Evolutionary conservation across 805 yeast species (phyloP).

Genomic region (Lachancea thermotolerans): DNA sequence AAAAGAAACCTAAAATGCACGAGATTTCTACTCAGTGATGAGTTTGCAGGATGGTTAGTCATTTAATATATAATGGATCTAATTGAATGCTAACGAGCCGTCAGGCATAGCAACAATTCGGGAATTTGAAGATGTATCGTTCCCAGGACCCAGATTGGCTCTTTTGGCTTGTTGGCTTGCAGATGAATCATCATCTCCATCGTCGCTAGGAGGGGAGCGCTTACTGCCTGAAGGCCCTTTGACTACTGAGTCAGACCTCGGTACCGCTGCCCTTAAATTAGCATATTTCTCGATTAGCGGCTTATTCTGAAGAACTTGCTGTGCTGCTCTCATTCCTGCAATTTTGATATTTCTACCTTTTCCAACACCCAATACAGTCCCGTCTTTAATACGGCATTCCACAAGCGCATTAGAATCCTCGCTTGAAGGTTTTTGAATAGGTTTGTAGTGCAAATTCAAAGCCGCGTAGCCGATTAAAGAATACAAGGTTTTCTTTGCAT

Average conservation of each 20-base stretch:
- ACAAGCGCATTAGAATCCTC: constrained; percentile 46
- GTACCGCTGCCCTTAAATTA: constrained; percentile 46
- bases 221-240: constrained; percentile 12
- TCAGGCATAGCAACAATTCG: background rate
- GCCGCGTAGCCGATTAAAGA: constrained; percentile 73
- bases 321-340: constrained; percentile 84
- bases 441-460: constrained; percentile 52
- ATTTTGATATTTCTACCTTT: constrained; percentile 59
- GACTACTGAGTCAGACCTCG: constrained; percentile 34
- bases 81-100: background rate
- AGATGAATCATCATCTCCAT: background rate
- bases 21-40: constrained; percentile 1
- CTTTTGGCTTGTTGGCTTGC: background rate
- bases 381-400: constrained; percentile 57
- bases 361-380: constrained; percentile 62
- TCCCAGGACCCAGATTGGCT: background rate
- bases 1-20: constrained; percentile 8
- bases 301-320: constrained; percentile 59
- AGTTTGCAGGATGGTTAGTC: background rate
- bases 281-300: constrained; percentile 58
- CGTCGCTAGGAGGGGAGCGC: constrained; percentile 1
- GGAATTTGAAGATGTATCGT: background rate
- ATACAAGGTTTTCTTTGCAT: constrained; percentile 75
- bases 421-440: constrained; percentile 33
- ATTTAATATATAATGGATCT: background rate